phyloP scores from a whole-genome alignment of 306 rosid species.

The Rubus parviflorus region DNA sequence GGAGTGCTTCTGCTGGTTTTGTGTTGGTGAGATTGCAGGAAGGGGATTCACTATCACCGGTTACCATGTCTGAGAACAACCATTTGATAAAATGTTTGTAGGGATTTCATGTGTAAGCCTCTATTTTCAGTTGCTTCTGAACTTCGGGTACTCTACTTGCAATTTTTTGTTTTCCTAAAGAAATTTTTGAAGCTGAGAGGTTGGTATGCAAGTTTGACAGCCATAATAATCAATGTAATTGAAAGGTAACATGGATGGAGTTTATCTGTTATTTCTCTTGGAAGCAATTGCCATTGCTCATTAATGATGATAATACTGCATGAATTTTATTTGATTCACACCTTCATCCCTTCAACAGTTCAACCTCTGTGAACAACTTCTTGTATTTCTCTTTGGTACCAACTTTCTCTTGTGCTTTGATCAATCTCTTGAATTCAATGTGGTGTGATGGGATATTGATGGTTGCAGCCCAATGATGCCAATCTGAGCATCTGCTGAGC shows the following conservation, averaged over 20 bases:
- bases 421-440: neutral
- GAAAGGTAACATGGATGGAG: slow-evolving; percentile 48
- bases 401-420: neutral
- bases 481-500: neutral
- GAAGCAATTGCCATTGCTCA: slow-evolving; percentile 33
- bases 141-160: slow-evolving; percentile 43
- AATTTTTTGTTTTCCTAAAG: slow-evolving; percentile 44
- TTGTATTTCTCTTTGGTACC: neutral
- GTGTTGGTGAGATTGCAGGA: slow-evolving; percentile 83
- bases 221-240: slow-evolving; percentile 68
- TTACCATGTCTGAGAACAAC: slow-evolving; percentile 55
- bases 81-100: slow-evolving; percentile 28
- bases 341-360: neutral
- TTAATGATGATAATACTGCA: slow-evolving; percentile 32
- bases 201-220: slow-evolving; percentile 46
- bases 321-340: slow-evolving; percentile 7
- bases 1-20: slow-evolving; percentile 82
- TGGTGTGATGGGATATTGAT: neutral
- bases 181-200: slow-evolving; percentile 46
- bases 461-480: neutral
- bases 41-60: slow-evolving; percentile 93
- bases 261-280: slow-evolving; percentile 32
- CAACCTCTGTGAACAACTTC: neutral
- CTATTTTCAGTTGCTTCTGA: slow-evolving; percentile 41
- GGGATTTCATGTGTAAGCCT: slow-evolving; percentile 37